Evolutionary conservation across 371 early-diverging fungal species (phyloP), one percentile per base, ranked within the genome.

Genomic region (Mortierella sp.): DNA sequence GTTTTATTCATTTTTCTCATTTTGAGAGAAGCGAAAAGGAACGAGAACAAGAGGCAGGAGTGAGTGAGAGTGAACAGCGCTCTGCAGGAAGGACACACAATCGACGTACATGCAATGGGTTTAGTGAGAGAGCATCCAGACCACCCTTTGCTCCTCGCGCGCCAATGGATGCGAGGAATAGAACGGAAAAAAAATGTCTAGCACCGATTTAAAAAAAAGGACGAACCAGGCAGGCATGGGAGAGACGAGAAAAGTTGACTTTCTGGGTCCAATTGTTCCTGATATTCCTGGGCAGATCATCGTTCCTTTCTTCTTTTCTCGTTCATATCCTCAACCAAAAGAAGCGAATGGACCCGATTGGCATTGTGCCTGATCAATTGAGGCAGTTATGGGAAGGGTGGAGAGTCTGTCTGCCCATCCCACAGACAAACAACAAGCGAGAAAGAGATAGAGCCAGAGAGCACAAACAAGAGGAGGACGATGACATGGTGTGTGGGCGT

Each of bases 391-490:
- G 43, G 64, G 31, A 26, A 26, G 59, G 24, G 64, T 64, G 64
- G 64, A 64, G 37, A 64, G 37, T 64, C 64, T 16, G 37, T 64
- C 64, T 64, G 64, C 64, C 40, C 40, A 61, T 34, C 57, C 28
- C 43, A 70, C n/a, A 26, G 3, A 46, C 28, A 71, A 34, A 34
- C 44, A 48, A 50, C 46, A 51, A 34, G 26, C 14, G 59, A 59
- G 59, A 31, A 71, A 71, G 51, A 71, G 51, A 71, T 46, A 71
- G 71, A 71, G 71, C 21, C 64, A 64, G 71, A 43, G 59, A 59
- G 59, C 59, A 59, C 24, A 31, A 71, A 31, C 11, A 28, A 50
- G 48, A n/a, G 21, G 48, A n/a, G 21, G 46, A 46, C 46, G 43
- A 44, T 43, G 71, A 28, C 71, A 70, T 48, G 48, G 46, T 44